Evolutionary conservation across 2,329 filamentous ascomycete genomes (phyloP), one percentile per base, ranked within the genome.

Genomic region (Elsinoe batatas): DNA sequence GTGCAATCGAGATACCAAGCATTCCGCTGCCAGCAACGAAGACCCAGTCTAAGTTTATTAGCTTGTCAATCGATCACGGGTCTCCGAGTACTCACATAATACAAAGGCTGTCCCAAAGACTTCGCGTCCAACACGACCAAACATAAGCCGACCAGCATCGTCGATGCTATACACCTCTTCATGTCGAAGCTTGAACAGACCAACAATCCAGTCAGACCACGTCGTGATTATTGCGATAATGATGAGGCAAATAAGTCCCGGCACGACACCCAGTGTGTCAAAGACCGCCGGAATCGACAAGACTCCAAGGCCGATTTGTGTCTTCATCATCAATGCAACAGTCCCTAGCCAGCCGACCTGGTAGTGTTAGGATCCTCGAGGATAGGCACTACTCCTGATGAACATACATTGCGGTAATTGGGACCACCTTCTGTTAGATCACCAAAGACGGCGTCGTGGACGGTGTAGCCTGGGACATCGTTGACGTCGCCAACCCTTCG

Each of bases 131-230:
- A 76, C 57, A 1, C 71, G 73, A 2, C 79, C 79, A 55, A 80
- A 79, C 17, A 82, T 69, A 53, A 80, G 73, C 40, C 66, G 67
- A 13, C 79, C 79, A 0, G 77, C 78, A 59, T 81, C 79, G 40
- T 79, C 78, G 68, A 81, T 80, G 53, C 75, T 76, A 61, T 81
- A 79, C 2, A 81, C 77, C 58, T 79, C 71, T 1, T 75, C 74
- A 61, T 80, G 78, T 12, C 70, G 68, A 32, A 79, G 60, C 61
- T 81, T 81, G 68, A 81, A 81, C n/a, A 67, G 61, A 7, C 74
- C 76, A 10, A 78, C 67, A 20, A 76, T 73, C 58, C 74, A 76
- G 53, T 70, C 68, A 1, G 74, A 75, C 76, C 76, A 78, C 2
- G 72, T 74, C 0, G 75, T 76, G 59, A 77, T 75, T 17, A 30